Conservation (phyloP, 2,329 filamentous ascomycete species). For the Incumbomyces delicatus region DNA sequence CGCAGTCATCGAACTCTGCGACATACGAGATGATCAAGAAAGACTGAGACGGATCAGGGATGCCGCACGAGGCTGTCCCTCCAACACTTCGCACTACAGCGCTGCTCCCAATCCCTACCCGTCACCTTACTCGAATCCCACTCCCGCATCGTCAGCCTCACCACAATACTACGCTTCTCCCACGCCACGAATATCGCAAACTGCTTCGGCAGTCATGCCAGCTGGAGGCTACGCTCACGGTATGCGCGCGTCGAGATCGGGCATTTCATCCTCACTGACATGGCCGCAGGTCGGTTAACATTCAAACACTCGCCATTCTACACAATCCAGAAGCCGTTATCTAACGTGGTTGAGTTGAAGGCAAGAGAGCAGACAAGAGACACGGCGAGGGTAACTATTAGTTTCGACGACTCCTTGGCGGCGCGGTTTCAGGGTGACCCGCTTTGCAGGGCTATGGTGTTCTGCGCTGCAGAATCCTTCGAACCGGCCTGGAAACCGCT, state of each 20-base stretch:
- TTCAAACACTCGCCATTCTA: constrained; percentile 85
- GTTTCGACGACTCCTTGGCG: constrained; percentile 45
- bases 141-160: constrained; percentile 17
- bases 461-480: constrained; percentile 56
- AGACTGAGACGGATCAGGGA: constrained; percentile 14
- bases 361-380: constrained; percentile 52
- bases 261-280: constrained; percentile 8
- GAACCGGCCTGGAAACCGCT: constrained; percentile 46
- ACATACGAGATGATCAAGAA: constrained; percentile 11
- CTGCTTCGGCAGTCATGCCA: constrained; percentile 10
- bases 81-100: background rate
- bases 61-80: constrained; percentile 12
- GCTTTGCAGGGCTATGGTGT: constrained; percentile 67
- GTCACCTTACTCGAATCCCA: constrained; percentile 17
- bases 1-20: constrained; percentile 18
- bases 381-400: constrained; percentile 49
- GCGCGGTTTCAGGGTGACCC: constrained; percentile 50
- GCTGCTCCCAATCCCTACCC: constrained; percentile 11
- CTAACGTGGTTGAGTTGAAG: constrained; percentile 59
- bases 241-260: constrained; percentile 6
- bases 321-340: constrained; percentile 55
- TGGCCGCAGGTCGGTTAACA: constrained; percentile 32
- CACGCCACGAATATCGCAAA: constrained; percentile 8
- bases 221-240: constrained; percentile 4
- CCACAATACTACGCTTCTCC: constrained; percentile 15